Evolutionary conservation across 1,284 basidiomycete genomes (phyloP).

Genomic region (Ustilago trichophora): DNA sequence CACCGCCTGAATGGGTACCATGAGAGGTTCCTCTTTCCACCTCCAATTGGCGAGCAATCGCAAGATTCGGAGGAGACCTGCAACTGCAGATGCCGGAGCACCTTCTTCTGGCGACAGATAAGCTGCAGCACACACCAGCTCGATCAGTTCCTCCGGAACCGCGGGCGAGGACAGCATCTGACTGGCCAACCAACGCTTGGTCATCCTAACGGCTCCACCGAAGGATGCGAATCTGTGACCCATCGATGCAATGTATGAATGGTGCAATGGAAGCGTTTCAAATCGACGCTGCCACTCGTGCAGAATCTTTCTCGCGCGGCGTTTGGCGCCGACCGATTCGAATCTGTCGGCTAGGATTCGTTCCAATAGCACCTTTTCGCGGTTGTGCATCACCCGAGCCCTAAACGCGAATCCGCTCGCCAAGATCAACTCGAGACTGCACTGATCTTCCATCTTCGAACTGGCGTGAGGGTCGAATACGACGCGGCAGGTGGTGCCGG

Average conservation of each 20-base stretch:
- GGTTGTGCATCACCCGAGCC: constrained; percentile 84
- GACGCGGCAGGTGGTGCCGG: constrained; percentile 68
- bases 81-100: constrained; percentile 68
- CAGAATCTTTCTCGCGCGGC: constrained; percentile 74
- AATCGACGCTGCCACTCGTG: constrained; percentile 77
- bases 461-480: constrained; percentile 69
- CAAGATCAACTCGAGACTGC: constrained; percentile 80
- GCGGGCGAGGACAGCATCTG: constrained; percentile 85
- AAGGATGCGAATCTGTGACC: constrained; percentile 83
- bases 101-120: constrained; percentile 68
- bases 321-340: constrained; percentile 66
- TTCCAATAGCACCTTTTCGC: constrained; percentile 82
- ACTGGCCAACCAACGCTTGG: constrained; percentile 89
- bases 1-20: constrained; percentile 68
- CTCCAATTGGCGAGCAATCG: constrained; percentile 81
- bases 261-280: constrained; percentile 82
- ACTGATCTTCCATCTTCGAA: constrained; percentile 74
- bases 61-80: constrained; percentile 83
- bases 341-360: constrained; percentile 71
- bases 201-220: constrained; percentile 82
- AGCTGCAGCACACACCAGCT: constrained; percentile 79
- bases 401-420: constrained; percentile 87
- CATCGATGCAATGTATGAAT: constrained; percentile 81
- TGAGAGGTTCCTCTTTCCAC: constrained; percentile 72
- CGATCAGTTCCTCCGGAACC: constrained; percentile 80